Percentiles rank a stretch among this genome's conserved stretches.
Conservation (phyloP, 768 basidiomycete genomes). For the Naganishia kalamii region DNA sequence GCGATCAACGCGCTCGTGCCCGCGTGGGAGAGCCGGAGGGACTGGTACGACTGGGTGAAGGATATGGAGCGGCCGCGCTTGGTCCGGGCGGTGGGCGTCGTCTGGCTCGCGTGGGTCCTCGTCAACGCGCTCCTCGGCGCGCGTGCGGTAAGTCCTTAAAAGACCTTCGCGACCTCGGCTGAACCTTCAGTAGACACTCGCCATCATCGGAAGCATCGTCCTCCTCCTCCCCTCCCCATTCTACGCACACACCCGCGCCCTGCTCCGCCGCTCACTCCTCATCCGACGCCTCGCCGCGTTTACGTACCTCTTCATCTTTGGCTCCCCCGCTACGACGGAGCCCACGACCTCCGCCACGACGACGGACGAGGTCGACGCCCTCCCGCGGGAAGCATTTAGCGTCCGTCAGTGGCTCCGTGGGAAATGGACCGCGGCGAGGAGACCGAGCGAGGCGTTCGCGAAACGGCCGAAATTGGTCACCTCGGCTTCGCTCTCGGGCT, state of each 20-base stretch:
- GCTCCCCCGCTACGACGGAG: constrained; percentile 59
- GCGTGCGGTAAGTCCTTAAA: constrained; percentile 20
- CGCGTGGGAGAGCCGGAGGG: constrained; percentile 23
- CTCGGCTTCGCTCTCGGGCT: constrained; percentile 45
- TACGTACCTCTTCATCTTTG: constrained; percentile 63
- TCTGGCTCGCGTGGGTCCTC: constrained; percentile 37
- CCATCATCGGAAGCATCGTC: constrained; percentile 30
- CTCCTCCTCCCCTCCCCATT: constrained; percentile 39
- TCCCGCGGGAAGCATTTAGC: constrained; percentile 48
- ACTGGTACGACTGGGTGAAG: constrained; percentile 2
- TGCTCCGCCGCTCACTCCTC: constrained; percentile 51
- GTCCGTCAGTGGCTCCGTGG: constrained; percentile 66
- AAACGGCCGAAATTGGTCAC: constrained; percentile 48
- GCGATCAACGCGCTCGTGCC: constrained; percentile 53
- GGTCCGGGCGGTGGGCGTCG: constrained; percentile 23
- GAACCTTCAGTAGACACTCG: constrained; percentile 13
- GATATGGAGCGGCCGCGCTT: constrained; percentile 15
- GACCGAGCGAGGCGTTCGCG: constrained; percentile 54
- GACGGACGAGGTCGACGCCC: constrained; percentile 48
- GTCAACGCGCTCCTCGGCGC: constrained; percentile 19
- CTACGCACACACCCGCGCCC: constrained; percentile 34
- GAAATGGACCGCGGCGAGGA: constrained; percentile 54
- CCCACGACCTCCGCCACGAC: constrained; percentile 55
- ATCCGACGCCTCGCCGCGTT: constrained; percentile 56
- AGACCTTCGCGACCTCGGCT: background rate